Base-by-base conservation (phyloP, 257 asterid genomes). In the Verbascum thapsus region DNA sequence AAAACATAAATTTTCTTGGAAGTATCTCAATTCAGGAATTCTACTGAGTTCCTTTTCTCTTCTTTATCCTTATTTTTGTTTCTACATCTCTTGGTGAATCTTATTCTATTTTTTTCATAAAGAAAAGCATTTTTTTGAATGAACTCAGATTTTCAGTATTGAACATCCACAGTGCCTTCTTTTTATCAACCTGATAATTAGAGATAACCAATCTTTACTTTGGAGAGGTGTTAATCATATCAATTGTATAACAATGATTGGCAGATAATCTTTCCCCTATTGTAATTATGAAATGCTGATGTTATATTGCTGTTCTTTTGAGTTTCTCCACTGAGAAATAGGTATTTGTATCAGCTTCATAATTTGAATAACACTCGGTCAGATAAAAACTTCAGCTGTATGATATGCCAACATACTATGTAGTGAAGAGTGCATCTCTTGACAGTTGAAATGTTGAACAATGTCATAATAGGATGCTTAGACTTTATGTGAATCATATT, bases 351-450 rank as follows among this genome's bases (percentile, higher is more conserved):
- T 59, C 68, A 18, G 44, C 63, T 61, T 39, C 51, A 42, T 61
- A 34, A 32, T 61, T 42, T 61, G 64, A 32, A 8, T 52, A 60
- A 32, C 20, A 26, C 53, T 10, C 8, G 13, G 17, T 39, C 60
- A 51, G 45, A 22, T 39, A 30, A 64, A 51, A 9, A 5, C 10
- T 41, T 52, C 48, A 39, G 43, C 70, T 54, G 48, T 26, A 65
- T 26, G 39, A 41, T 42, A 45, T 23, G 47, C 55, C 9, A 16
- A 15, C 30, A 10, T 30, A n/a, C n/a, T n/a, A n/a, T n/a, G n/a
- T n/a, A n/a, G n/a, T n/a, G n/a, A n/a, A n/a, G n/a, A n/a, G n/a
- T 66, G 71, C 63, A 37, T 11, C 38, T 38, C 10, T 19, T 66
- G 58, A 20, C 37, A 32, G n/a, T 19, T 43, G 37, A 55, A 19